Base-by-base conservation (phyloP, 768 basidiomycete species). In the Macrolepiota fuliginosa region DNA sequence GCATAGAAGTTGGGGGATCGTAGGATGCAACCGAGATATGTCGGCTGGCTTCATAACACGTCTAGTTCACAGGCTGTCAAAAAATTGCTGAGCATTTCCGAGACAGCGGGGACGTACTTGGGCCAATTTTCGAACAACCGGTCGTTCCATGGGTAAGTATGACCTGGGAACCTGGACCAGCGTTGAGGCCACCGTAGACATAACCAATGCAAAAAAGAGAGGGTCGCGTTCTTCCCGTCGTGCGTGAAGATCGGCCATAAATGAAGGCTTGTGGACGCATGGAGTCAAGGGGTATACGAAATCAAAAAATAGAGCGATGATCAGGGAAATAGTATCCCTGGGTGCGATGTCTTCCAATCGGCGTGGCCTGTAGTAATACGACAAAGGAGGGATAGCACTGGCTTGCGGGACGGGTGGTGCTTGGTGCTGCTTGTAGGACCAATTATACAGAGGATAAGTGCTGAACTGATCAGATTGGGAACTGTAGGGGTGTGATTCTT, bases 251-350 rank as follows among this genome's bases (percentile, higher is more conserved):
- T 94, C 94, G n/a, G 91, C 89, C 85, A 94, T 89, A 72, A 95
- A 95, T 1, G 90, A 91, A 27, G 92, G 92, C 69, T 90, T 91
- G 76, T 97, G 95, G 47, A 97, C 77, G 72, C 91, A 94, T 4
- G 94, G 94, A 9, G 92, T 96, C 35, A 96, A 81, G 9, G 92
- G 90, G 73, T 94, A 94, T 52, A 96, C 92, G 70, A 92, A 96
- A 72, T 96, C 94, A 71, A 96, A 96, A 77, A 94, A 97, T 12
- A 96, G 83, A 40, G 89, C 83, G 64, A 95, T 87, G 66, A 96
- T 90, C 62, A 91, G 84, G 42, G 85, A 84, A 52, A 95, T 87
- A 4, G 88, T 90, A 61, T 91, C 89, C 56, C 91, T 81, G 19
- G 91, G 90, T 10, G 92, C 90, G 56, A 95, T 84, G 62, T 91